Percentiles rank a stretch among this genome's conserved stretches.
phyloP scores from a whole-genome alignment of 164 flowering plant genomes.

The Echeveria elegans region DNA sequence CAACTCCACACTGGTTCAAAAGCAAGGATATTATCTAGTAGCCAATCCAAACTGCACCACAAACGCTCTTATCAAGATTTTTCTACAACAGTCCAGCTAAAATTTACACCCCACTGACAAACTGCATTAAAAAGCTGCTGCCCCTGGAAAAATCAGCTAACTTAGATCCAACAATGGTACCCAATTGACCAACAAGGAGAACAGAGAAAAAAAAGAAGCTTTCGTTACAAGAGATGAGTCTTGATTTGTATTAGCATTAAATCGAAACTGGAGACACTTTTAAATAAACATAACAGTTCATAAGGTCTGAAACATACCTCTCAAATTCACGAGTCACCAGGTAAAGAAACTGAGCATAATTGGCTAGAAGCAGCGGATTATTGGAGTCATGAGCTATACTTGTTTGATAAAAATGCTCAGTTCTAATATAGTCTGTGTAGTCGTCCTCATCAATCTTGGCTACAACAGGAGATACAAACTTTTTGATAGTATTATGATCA shows the following conservation, averaged over 20 bases:
- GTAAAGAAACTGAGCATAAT: slow-evolving; percentile 86
- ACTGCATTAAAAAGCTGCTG: not conserved
- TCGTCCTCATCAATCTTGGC: slow-evolving; percentile 52
- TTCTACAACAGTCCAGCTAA: slow-evolving; percentile 7
- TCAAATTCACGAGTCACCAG: slow-evolving; percentile 69
- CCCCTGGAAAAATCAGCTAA: not conserved
- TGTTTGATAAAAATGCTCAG: slow-evolving; percentile 60
- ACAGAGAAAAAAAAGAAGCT: not conserved
- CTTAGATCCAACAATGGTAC: not conserved
- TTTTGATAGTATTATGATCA: slow-evolving; percentile 43
- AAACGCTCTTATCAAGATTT: slow-evolving; percentile 14
- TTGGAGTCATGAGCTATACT: slow-evolving; percentile 49
- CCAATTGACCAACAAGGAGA: not conserved
- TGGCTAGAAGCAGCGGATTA: slow-evolving; percentile 66
- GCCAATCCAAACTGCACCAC: slow-evolving; percentile 18
- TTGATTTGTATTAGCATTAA: not conserved
- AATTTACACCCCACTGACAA: slow-evolving; percentile 10
- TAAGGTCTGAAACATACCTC: slow-evolving; percentile 41
- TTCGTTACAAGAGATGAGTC: not conserved
- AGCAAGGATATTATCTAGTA: not conserved
- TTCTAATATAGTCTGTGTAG: slow-evolving; percentile 30
- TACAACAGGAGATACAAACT: slow-evolving; percentile 55
- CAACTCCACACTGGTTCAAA: not conserved
- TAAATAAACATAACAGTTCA: not conserved
- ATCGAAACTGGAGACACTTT: not conserved